These are phyloP conservation scores for Boletellus ananas DNA, from an alignment of 768 basidiomycete species.

Conservation along the genomic window DNA sequence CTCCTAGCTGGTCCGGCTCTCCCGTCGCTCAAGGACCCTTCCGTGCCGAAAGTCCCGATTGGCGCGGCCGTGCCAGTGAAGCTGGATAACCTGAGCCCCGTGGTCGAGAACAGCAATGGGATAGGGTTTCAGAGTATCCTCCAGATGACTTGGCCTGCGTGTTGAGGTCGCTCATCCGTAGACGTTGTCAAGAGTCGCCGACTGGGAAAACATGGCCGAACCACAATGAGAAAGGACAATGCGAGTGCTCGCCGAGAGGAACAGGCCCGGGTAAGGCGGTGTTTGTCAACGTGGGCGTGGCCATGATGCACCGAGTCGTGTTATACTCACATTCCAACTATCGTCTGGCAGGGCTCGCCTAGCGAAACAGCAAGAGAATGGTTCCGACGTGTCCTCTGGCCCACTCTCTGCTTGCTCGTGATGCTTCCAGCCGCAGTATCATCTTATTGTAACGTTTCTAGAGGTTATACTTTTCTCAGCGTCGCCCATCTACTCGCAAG, in stretches of 20 bases:
- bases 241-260: slow-evolving; percentile 50
- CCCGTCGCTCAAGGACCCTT: slow-evolving; percentile 7
- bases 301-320: too few relatives aligned
- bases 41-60: slow-evolving; percentile 10
- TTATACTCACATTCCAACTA: too few relatives aligned
- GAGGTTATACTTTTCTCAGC: neutral
- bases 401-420: neutral
- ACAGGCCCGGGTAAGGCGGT: slow-evolving; percentile 33
- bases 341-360: slow-evolving; percentile 7
- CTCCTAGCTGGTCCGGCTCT: slow-evolving; percentile 9
- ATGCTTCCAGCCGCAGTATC: neutral
- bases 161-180: slow-evolving; percentile 17
- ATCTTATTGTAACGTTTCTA: too few relatives aligned
- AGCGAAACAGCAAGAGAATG: slow-evolving; percentile 3
- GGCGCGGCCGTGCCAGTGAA: slow-evolving; percentile 35
- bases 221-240: slow-evolving; percentile 55
- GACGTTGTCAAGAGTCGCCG: slow-evolving; percentile 64
- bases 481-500: neutral
- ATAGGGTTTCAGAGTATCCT: slow-evolving; percentile 32
- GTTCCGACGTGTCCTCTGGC: neutral
- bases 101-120: slow-evolving; percentile 67
- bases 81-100: slow-evolving; percentile 58
- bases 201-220: slow-evolving; percentile 58
- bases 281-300: too few relatives aligned
- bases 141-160: neutral